Conservation (phyloP, 78 protist species). For the Dictyostelium citrinum region DNA sequence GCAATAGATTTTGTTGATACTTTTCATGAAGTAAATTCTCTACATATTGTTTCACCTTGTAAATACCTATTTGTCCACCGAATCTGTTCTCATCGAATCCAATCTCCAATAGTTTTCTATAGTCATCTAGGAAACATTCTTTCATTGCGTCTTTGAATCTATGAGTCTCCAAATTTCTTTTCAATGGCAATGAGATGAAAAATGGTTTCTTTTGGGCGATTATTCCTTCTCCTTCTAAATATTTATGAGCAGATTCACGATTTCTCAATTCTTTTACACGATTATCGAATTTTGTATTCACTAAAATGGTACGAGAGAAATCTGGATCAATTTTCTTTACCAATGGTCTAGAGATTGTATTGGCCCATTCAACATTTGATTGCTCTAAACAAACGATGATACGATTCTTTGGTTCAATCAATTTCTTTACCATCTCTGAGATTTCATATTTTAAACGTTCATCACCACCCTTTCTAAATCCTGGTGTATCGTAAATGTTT, state of each 20-base stretch:
- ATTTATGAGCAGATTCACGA: slow-evolving; percentile 81
- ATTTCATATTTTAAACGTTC: slow-evolving; percentile 75
- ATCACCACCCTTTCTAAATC: slow-evolving; percentile 85
- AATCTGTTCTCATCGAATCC: slow-evolving; percentile 77
- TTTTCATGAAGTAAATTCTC: slow-evolving; percentile 64
- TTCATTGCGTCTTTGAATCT: slow-evolving; percentile 64
- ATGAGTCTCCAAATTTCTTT: slow-evolving; percentile 59
- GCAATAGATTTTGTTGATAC: slow-evolving; percentile 67
- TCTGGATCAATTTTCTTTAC: slow-evolving; percentile 80
- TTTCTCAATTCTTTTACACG: slow-evolving; percentile 82
- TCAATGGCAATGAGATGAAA: slow-evolving; percentile 72
- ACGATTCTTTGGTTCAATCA: slow-evolving; percentile 82
- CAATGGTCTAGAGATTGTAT: slow-evolving; percentile 80
- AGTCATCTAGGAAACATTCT: slow-evolving; percentile 80
- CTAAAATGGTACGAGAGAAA: slow-evolving; percentile 75
- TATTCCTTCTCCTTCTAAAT: slow-evolving; percentile 79
- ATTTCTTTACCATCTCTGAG: slow-evolving; percentile 76
- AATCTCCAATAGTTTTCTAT: slow-evolving; percentile 57
- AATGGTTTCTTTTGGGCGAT: slow-evolving; percentile 50
- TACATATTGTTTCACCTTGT: slow-evolving; percentile 25
- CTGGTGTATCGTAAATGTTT: slow-evolving; percentile 88
- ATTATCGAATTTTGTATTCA: slow-evolving; percentile 87
- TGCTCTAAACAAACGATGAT: slow-evolving; percentile 86
- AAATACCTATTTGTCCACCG: slow-evolving; percentile 69
- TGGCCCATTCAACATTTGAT: slow-evolving; percentile 84